Evolutionary conservation across 768 basidiomycete genomes (phyloP), one percentile per base, ranked within the genome.

Genomic region (Psilocybe cubensis): DNA sequence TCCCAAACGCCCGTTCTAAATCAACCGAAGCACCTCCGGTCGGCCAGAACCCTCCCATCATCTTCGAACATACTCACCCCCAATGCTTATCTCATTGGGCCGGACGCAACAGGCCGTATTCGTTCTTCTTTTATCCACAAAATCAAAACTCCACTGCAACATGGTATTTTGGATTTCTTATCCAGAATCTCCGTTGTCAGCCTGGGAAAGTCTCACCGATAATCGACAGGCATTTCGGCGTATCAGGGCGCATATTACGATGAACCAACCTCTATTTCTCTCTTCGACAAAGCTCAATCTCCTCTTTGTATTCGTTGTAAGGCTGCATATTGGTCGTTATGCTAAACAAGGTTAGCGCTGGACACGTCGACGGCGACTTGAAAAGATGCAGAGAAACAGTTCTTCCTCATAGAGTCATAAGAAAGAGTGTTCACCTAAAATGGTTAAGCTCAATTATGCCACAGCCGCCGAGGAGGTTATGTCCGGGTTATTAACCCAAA

Each of bases 401-500:
- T 38, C 14, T 38, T 46, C 45, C 27, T 29, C 46, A 48, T 28
- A 48, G 25, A 44, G n/a, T 41, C 40, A 41, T 17, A 41, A 20
- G 20, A 48, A 48, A 8, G 31, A 48, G 27, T 10, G 12, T 17
- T 48, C 3, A 17, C 46, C 18, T 3, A 12, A 48, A 48, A 48
- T 29, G 46, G 46, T 31, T 48, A 48, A 28, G 17, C 27, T 25
- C 17, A 21, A n/a, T 48, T 48, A 9, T 25, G 45, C 17, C 31
- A 33, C 17, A 46, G 45, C 45, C 45, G 46, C 25, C 29, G 46
- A 48, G 35, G 35, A 38, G 35, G 28, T 48, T 17, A 29, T 48
- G 27, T 48, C 46, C 46, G 46, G 46, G 31, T n/a, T 10, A 17
- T 28, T 28, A n/a, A 48, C 46, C 46, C 27, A 48, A 48, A 48